Base-by-base conservation (phyloP, 257 asterid genomes). In the Phtheirospermum japonicum region DNA sequence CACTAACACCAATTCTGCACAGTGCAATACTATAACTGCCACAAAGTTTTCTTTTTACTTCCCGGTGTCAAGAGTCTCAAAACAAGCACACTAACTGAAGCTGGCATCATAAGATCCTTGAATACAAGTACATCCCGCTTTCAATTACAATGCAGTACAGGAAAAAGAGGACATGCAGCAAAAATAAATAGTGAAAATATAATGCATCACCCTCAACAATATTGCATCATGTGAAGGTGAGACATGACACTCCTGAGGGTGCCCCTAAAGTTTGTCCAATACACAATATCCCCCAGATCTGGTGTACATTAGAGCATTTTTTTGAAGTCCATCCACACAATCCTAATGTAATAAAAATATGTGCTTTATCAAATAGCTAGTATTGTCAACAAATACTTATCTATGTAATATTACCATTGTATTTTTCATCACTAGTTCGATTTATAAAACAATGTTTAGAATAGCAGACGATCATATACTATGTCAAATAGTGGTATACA, bases 401-500 rank as follows among this genome's bases (percentile, higher is more conserved):
- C 16, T 20, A 4, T 26, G 10, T 53, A 23, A 20, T 9, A 28
- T 30, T 12, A 0, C 31, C 2, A 1, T 26, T 53, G 57, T 52
- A n/a, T 52, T 53, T 7, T 26, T 53, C 59, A 26, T 53, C 59
- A 26, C 36, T 4, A 28, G 59, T 26, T 16, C 26, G 59, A 6
- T 52, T 26, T 20, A 52, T 20, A 52, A 52, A 59, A 37, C 53
- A 26, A 43, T 28, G 20, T 8, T 19, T 7, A 61, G 55, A 42
- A 13, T 40, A 53, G 36, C 54, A 60, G 16, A 23, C 3, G 28
- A 23, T 26, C 55, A 20, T 26, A 43, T 7, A n/a, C 19, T 8
- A 20, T 14, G 52, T 45, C n/a, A 45, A 4, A 45, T 45, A 45
- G n/a, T 45, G 52, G 20, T 13, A 42, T n/a, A 45, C 30, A 45